Conservation (phyloP, 352 stramenopile genomes). For the Phytophthora pseudosyringae region DNA sequence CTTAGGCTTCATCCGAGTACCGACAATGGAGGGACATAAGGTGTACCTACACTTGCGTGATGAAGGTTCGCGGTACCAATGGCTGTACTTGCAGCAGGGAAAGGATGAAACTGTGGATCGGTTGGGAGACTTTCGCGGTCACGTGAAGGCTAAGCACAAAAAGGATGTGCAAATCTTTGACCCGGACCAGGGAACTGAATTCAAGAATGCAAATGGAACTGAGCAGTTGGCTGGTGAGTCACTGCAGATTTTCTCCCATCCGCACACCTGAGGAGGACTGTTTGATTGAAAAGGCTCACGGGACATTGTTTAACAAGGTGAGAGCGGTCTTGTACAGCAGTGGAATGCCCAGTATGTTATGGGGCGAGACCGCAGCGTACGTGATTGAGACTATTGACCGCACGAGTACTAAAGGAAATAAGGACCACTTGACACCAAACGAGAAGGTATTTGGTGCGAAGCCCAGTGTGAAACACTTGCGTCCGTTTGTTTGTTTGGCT, state of each 20-base stretch:
- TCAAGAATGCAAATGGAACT: neutral
- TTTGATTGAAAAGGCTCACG: neutral
- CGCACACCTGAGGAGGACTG: neutral
- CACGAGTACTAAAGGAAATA: slow-evolving; percentile 15
- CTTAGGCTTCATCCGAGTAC: slow-evolving; percentile 4
- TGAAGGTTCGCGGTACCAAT: slow-evolving; percentile 19
- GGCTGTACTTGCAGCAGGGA: slow-evolving; percentile 3
- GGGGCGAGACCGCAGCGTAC: slow-evolving; percentile 11
- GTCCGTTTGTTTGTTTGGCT: slow-evolving; percentile 13
- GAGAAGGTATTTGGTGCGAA: slow-evolving; percentile 12
- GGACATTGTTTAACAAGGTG: neutral
- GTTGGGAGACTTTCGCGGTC: slow-evolving; percentile 3
- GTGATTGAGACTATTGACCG: slow-evolving; percentile 12
- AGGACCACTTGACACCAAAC: slow-evolving; percentile 9
- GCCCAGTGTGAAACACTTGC: slow-evolving; percentile 7
- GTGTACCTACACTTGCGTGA: slow-evolving; percentile 20
- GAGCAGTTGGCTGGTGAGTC: slow-evolving; percentile 7
- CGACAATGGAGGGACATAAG: neutral
- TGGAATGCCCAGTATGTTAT: slow-evolving; percentile 6
- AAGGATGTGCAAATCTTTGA: slow-evolving; percentile 4
- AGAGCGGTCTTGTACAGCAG: slow-evolving; percentile 11
- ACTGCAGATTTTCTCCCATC: slow-evolving; percentile 19
- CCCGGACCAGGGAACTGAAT: slow-evolving; percentile 11
- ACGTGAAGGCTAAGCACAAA: slow-evolving; percentile 5
- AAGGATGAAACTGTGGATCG: slow-evolving; percentile 14